Evolutionary conservation across 2,329 filamentous ascomycete species (phyloP).

Genomic region (Dothidotthia symphoricarpi): DNA sequence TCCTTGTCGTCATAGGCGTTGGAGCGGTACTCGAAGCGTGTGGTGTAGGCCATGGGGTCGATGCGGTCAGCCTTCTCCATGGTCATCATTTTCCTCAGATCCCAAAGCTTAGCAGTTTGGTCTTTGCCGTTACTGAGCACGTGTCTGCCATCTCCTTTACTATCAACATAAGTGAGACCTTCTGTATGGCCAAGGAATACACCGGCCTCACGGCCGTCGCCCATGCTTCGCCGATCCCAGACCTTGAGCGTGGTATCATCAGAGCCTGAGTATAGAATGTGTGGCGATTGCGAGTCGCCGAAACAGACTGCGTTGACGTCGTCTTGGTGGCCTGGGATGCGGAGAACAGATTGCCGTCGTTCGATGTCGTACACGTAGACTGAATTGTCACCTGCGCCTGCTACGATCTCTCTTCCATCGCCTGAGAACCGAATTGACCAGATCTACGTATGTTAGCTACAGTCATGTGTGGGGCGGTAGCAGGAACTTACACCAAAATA

Average conservation of each 20-base stretch:
- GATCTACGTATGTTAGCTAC: conserved; percentile 51
- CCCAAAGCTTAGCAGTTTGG: conserved; percentile 97
- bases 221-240: conserved; percentile 80
- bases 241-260: conserved; percentile 94
- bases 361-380: conserved; percentile 95
- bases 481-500: conserved; percentile 30
- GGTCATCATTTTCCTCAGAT: conserved; percentile 83
- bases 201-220: conserved; percentile 60
- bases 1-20: conserved; percentile 63
- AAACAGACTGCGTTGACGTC: conserved; percentile 98
- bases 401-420: conserved; percentile 85
- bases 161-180: conserved; percentile 66
- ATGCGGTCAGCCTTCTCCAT: conserved; percentile 61
- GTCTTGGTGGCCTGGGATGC: conserved; percentile 73
- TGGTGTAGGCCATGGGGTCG: conserved; percentile 57
- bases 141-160: conserved; percentile 85
- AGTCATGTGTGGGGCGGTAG: not conserved
- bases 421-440: conserved; percentile 93
- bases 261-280: conserved; percentile 93
- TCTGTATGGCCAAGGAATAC: conserved; percentile 66
- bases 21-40: conserved; percentile 73
- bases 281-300: conserved; percentile 81
- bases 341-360: conserved; percentile 69
- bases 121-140: conserved; percentile 94
- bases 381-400: conserved; percentile 74